Conservation (phyloP, 768 basidiomycete species). For the Collybia mongolica region DNA sequence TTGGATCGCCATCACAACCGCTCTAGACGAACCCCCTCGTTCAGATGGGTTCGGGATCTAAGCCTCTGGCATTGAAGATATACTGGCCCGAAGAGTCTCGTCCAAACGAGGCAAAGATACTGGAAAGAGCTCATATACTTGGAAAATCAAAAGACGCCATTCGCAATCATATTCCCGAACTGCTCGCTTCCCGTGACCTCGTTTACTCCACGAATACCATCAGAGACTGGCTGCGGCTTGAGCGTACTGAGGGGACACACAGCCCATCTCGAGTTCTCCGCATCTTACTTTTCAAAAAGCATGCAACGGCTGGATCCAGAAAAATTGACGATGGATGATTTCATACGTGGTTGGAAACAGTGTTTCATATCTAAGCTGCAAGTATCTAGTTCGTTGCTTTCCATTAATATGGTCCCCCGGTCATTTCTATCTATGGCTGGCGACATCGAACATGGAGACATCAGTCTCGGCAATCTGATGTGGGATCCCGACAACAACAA, state of each 20-base stretch:
- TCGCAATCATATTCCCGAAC: too few relatives aligned
- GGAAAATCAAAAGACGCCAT: too few relatives aligned
- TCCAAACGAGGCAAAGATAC: neutral
- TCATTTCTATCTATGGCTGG: conserved; percentile 18
- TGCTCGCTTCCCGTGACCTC: too few relatives aligned
- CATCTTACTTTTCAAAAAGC: neutral
- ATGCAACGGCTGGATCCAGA: neutral
- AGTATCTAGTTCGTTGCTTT: neutral
- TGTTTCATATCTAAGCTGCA: conserved; percentile 3
- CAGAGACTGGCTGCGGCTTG: too few relatives aligned
- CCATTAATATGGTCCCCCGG: conserved; percentile 6
- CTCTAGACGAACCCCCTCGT: too few relatives aligned
- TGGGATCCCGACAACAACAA: conserved; percentile 5
- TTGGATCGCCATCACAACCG: too few relatives aligned
- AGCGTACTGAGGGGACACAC: neutral
- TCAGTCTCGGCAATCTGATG: conserved; percentile 24
- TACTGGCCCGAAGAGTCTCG: neutral
- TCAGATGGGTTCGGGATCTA: too few relatives aligned
- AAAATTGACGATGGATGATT: too few relatives aligned
- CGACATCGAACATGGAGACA: conserved; percentile 21
- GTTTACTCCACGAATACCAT: too few relatives aligned
- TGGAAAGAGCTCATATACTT: neutral
- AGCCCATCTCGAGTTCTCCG: neutral
- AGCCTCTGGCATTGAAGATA: neutral
- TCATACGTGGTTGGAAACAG: neutral